Evolutionary conservation across 2,329 filamentous ascomycete species (phyloP), one percentile per base, ranked within the genome.

Genomic region (Ophiostoma quercus): DNA sequence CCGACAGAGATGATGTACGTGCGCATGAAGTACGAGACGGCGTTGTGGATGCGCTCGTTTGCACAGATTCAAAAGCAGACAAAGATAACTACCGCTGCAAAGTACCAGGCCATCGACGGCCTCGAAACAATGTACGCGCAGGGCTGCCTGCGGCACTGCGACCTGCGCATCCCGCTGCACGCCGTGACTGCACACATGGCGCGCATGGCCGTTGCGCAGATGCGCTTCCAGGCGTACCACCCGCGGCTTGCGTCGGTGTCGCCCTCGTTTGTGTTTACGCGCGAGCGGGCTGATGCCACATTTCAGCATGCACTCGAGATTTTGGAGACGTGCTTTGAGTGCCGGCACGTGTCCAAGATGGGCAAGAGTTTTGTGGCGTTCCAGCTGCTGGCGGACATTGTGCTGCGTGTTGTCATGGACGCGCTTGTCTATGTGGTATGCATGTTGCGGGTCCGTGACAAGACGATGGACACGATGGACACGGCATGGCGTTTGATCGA

Each of bases 1-100:
- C 87, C 85, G 76, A 88, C 87, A 0, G 82, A 85, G 39, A 87
- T 88, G 82, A 84, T 85, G 0, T 82, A 71, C n/a, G 69, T 75
- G 9, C 72, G 74, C 12, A 74, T 77, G 69, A 79, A 79, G 70
- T 77, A 74, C 9, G 75, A 78, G n/a, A 72, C 76, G 7, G 74
- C 72, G 0, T 67, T 70, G 29, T 78, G 76, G 75, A 71, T 77
- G 34, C 73, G 73, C 0, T 70, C 73, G 0, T 78, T 70, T 68
- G 22, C 68, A 2, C 66, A 67, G 34, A 69, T 57, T 3, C 39
- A 41, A 3, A 41, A 41, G 8, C 8, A 41, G 11, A 41, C 11
- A 8, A 11, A 41, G 39, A 41, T 8, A 41, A 14, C 1, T 3
- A 8, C 9, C 9, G n/a, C 6, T 3, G 8, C n/a, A 9, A 57